These are phyloP conservation scores for Somion occarium DNA, from an alignment of 1,284 basidiomycete species.

Conservation along the genomic window DNA sequence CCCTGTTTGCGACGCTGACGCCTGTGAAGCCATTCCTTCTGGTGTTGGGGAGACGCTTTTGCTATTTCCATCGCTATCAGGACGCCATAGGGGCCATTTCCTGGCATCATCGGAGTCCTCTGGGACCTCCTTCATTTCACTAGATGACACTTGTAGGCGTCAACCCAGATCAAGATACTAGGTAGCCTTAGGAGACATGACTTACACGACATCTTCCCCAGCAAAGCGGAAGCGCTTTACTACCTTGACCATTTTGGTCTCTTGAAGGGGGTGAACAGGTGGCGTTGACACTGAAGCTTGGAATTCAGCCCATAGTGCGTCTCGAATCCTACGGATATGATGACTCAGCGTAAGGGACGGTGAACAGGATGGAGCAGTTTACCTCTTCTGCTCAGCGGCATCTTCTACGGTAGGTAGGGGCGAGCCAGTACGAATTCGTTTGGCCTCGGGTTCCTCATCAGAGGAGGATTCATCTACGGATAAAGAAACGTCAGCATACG, in stretches of 20 bases:
- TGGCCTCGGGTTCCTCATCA: slow-evolving; percentile 28
- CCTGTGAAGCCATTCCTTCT: slow-evolving; percentile 11
- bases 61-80: slow-evolving; percentile 9
- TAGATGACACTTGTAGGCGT: slow-evolving; percentile 29
- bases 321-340: slow-evolving; percentile 34
- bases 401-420: slow-evolving; percentile 26
- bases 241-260: slow-evolving; percentile 50
- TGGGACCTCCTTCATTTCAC: slow-evolving; percentile 67
- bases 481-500: neutral
- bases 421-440: slow-evolving; percentile 7
- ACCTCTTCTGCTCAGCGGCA: slow-evolving; percentile 41
- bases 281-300: slow-evolving; percentile 32
- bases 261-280: slow-evolving; percentile 4
- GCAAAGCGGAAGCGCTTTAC: slow-evolving; percentile 68
- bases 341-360: neutral
- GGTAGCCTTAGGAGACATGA: slow-evolving; percentile 14
- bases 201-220: slow-evolving; percentile 68
- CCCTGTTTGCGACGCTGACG: slow-evolving; percentile 6
- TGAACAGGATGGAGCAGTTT: slow-evolving; percentile 8
- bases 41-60: slow-evolving; percentile 8
- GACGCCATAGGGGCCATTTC: slow-evolving; percentile 60
- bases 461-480: slow-evolving; percentile 34
- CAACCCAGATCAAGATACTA: slow-evolving; percentile 10
- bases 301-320: slow-evolving; percentile 58
- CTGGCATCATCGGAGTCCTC: slow-evolving; percentile 69